Evolutionary conservation across 495 filamentous ascomycete species (phyloP), one percentile per base, ranked within the genome.

Genomic region (Daldinia bambusicola): DNA sequence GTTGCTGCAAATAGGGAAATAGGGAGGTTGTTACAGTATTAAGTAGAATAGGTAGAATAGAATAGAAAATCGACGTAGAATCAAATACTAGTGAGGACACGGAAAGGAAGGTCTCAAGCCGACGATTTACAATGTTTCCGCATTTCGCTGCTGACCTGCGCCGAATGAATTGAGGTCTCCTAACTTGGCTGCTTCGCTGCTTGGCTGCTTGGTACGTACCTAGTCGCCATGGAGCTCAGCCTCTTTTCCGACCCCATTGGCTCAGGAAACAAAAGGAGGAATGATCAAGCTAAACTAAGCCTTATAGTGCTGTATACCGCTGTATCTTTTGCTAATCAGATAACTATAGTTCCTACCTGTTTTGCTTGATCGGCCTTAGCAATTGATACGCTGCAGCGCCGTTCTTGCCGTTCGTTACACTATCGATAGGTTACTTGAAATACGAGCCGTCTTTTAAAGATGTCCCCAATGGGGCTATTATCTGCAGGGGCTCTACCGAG

Each of bases 131-230:
- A 50, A 45, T 26, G 53, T 66, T 30, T 10, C 61, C 30, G 50
- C 26, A 32, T 53, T 71, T 71, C 57, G 51, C 48, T 56, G 45
- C 63, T 71, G 63, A 63, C 69, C 43, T 51, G 55, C 68, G 34
- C 22, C 14, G n/a, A 53, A 32, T 31, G 50, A 53, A 32, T 13
- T 32, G 50, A 53, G 50, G 50, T 61, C 61, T 63, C 52, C 26
- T 55, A 50, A 55, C 55, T 55, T 63, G 20, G 43, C n/a, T n/a
- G n/a, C n/a, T n/a, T n/a, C n/a, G n/a, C n/a, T n/a, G n/a, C n/a
- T n/a, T n/a, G n/a, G n/a, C n/a, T n/a, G n/a, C n/a, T n/a, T n/a
- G n/a, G n/a, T n/a, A n/a, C n/a, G n/a, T n/a, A n/a, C n/a, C 52
- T 60, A 59, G 34, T 18, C 9, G 52, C 30, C 14, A 16, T 55